Evolutionary conservation across 2,329 filamentous ascomycete genomes (phyloP).

Genomic region (Microthyrium microscopicum): DNA sequence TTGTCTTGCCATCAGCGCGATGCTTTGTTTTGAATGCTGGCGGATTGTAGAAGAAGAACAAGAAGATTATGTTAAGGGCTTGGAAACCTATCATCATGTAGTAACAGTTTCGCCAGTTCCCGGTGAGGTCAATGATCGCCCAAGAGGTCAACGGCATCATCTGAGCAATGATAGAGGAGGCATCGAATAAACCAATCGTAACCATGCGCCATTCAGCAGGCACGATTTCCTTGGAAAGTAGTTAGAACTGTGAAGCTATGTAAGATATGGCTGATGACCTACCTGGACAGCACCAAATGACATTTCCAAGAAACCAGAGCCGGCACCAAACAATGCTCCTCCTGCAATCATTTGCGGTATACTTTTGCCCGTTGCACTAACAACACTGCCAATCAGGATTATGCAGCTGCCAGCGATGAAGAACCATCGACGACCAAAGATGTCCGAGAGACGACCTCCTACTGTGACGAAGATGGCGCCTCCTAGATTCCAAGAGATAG

Average conservation of each 20-base stretch:
- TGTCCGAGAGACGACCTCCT: constrained; percentile 18
- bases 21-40: constrained; percentile 17
- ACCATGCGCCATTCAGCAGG: constrained; percentile 23
- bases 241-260: constrained; percentile 6
- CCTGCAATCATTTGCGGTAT: constrained; percentile 26
- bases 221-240: constrained; percentile 18
- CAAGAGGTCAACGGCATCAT: constrained; percentile 18
- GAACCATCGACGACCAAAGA: constrained; percentile 13
- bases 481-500: constrained; percentile 18
- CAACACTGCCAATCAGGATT: constrained; percentile 20
- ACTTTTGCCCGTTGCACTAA: constrained; percentile 22
- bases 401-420: constrained; percentile 18
- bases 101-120: constrained; percentile 14
- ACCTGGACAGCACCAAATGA: constrained; percentile 17
- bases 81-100: constrained; percentile 18
- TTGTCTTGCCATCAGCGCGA: constrained; percentile 13
- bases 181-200: constrained; percentile 19
- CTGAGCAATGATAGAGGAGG: constrained; percentile 17
- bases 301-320: constrained; percentile 24
- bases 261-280: not conserved
- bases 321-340: constrained; percentile 24
- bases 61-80: constrained; percentile 12
- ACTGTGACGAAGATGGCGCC: constrained; percentile 17
- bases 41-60: constrained; percentile 18
- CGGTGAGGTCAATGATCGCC: constrained; percentile 16